Evolutionary conservation across 2,329 filamentous ascomycete species (phyloP).

Genomic region (Aspergillus melleus): DNA sequence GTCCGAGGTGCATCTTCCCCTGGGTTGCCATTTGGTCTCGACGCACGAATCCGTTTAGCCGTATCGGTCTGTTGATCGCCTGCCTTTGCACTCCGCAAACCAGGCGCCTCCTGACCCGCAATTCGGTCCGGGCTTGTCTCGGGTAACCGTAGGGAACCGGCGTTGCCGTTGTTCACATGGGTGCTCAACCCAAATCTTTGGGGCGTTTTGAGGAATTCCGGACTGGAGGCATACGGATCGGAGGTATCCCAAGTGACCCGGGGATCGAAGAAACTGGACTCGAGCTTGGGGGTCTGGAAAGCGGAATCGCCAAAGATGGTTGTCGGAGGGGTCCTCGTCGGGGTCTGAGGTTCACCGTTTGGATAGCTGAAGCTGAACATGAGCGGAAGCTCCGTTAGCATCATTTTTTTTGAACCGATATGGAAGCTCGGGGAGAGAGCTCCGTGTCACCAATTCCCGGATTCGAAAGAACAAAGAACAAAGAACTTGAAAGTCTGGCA

Average conservation of each 20-base stretch:
- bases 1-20: constrained; percentile 35
- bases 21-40: constrained; percentile 27
- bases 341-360: constrained; percentile 49
- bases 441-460: constrained; percentile 8
- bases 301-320: constrained; percentile 38
- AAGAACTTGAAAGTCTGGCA: not conserved
- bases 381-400: constrained; percentile 34
- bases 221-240: constrained; percentile 49
- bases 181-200: constrained; percentile 39
- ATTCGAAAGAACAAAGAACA: not conserved
- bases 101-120: not conserved
- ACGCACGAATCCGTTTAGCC: constrained; percentile 30
- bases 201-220: constrained; percentile 45
- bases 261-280: constrained; percentile 49
- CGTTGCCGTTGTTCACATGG: constrained; percentile 29
- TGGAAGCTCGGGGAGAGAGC: constrained; percentile 2
- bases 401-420: constrained; percentile 21
- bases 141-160: constrained; percentile 12
- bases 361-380: constrained; percentile 48
- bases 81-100: constrained; percentile 21
- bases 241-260: constrained; percentile 49
- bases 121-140: constrained; percentile 15
- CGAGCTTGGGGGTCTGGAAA: constrained; percentile 48
- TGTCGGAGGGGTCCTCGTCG: constrained; percentile 46
- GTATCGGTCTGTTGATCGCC: constrained; percentile 35